phyloP scores from a whole-genome alignment of 2,329 filamentous ascomycete genomes.

The Epichloe coenophiala region DNA sequence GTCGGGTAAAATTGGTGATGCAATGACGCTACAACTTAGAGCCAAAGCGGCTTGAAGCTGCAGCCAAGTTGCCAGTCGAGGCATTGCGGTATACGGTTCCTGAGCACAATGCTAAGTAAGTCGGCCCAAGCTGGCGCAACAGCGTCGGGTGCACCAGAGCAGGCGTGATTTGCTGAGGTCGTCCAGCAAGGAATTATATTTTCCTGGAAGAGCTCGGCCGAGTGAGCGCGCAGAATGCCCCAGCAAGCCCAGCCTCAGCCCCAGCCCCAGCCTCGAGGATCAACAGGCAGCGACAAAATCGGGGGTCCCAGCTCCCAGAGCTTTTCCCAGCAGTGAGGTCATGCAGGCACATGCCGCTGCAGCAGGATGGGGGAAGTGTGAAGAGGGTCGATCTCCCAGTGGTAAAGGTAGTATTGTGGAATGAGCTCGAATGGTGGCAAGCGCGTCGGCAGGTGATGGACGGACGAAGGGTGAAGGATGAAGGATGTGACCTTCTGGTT shows the following conservation, averaged over 20 bases:
- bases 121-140: neutral
- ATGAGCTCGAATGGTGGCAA: neutral
- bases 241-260: neutral
- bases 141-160: neutral
- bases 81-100: conserved; percentile 8
- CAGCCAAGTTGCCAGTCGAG: conserved; percentile 15
- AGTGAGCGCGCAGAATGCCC: no score
- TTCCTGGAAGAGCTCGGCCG: neutral
- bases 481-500: neutral
- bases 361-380: neutral
- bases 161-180: neutral
- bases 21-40: conserved; percentile 9
- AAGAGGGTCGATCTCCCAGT: neutral
- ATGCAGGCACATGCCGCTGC: neutral
- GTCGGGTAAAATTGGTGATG: conserved; percentile 12
- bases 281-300: neutral
- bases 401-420: neutral
- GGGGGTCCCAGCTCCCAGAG: neutral
- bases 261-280: neutral
- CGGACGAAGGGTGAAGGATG: neutral
- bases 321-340: neutral
- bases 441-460: neutral
- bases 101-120: neutral
- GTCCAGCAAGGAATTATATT: neutral
- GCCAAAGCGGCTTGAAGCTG: conserved; percentile 14